These are phyloP conservation scores for Boletus coccyginus DNA, from an alignment of 768 basidiomycete species.

Conservation along the genomic window DNA sequence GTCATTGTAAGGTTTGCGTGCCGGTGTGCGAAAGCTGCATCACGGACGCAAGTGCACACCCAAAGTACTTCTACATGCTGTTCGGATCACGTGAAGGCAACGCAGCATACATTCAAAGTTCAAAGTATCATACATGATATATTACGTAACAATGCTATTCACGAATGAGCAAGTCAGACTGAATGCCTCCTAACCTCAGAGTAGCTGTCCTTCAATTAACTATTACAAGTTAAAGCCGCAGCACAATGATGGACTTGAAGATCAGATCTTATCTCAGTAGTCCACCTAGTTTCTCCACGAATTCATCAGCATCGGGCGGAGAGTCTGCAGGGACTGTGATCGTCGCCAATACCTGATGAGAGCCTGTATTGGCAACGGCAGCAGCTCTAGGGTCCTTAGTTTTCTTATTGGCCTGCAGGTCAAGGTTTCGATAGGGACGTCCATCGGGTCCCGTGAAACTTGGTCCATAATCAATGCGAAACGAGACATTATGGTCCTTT, in stretches of 20 bases:
- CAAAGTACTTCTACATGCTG: no score
- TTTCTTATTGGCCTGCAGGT: background rate
- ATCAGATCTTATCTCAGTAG: background rate
- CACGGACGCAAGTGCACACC: background rate
- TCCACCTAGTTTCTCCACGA: background rate
- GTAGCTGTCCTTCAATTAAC: background rate
- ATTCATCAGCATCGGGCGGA: background rate
- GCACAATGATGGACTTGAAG: background rate
- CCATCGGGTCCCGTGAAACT: background rate
- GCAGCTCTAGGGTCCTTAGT: background rate
- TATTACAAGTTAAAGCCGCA: background rate
- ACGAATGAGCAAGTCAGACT: background rate
- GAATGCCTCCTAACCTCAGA: background rate
- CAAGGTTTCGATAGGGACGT: background rate
- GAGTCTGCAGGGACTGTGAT: background rate
- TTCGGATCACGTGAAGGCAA: background rate
- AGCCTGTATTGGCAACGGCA: background rate
- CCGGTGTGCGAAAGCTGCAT: background rate
- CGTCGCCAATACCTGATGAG: background rate
- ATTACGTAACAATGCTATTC: background rate
- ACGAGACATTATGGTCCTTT: background rate
- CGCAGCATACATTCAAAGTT: background rate
- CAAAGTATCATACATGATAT: background rate
- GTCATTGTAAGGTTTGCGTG: background rate
- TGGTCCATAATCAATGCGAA: background rate